These are phyloP conservation scores for Candida alai DNA, from an alignment of 805 yeast species.

Conservation along the genomic window DNA sequence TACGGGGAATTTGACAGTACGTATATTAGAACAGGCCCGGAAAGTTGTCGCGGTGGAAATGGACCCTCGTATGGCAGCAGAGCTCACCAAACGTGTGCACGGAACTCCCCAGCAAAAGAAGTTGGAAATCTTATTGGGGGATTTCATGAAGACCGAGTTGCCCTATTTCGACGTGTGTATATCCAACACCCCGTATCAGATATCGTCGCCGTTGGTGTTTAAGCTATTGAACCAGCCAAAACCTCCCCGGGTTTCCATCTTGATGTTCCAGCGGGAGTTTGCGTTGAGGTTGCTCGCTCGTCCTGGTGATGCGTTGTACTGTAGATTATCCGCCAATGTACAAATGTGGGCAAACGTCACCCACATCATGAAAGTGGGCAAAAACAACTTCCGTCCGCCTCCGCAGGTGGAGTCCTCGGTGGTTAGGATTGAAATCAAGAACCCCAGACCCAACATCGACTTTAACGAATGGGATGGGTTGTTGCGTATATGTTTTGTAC, in stretches of 20 bases:
- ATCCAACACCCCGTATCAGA: conserved; percentile 96
- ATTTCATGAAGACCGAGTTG: conserved; percentile 90
- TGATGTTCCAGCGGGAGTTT: conserved; percentile 97
- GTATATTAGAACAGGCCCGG: conserved; percentile 86
- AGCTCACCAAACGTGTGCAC: conserved; percentile 92
- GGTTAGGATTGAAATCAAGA: conserved; percentile 86
- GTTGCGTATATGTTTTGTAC: conserved; percentile 82
- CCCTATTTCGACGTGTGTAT: conserved; percentile 96
- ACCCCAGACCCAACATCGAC: conserved; percentile 91
- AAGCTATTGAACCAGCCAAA: conserved; percentile 84
- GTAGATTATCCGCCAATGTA: conserved; percentile 91
- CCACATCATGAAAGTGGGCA: conserved; percentile 97
- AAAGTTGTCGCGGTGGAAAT: conserved; percentile 96
- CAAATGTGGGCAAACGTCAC: conserved; percentile 99
- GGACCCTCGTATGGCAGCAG: conserved; percentile 99
- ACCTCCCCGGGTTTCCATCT: conserved; percentile 92
- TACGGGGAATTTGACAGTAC: conserved; percentile 94
- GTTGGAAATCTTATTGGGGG: conserved; percentile 88
- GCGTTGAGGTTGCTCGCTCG: conserved; percentile 90
- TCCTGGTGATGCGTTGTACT: conserved; percentile 93
- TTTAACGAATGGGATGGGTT: conserved; percentile 97
- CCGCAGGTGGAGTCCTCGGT: conserved; percentile 98
- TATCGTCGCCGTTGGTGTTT: conserved; percentile 94
- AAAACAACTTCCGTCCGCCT: conserved; percentile 95
- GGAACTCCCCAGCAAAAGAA: conserved; percentile 94